A percentile compares a stretch with the other conserved stretches of the same genome.
These are phyloP conservation scores for Globisporangium mamillatum DNA, from an alignment of 352 stramenopile genomes.

Conservation along the genomic window DNA sequence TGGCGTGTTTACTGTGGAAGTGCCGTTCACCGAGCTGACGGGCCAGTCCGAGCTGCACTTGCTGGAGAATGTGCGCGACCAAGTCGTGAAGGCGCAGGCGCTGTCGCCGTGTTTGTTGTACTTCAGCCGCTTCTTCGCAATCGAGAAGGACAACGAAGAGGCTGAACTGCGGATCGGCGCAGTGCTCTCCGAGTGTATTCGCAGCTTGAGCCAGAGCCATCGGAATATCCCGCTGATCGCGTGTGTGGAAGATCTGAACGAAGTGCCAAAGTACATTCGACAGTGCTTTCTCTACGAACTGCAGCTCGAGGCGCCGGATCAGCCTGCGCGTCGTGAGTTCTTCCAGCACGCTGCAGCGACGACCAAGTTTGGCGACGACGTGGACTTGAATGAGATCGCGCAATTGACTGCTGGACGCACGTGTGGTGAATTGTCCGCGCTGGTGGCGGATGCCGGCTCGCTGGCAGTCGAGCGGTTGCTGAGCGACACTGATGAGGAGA, in stretches of 20 bases:
- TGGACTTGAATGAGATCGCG: slow-evolving; percentile 55
- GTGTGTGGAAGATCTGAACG: slow-evolving; percentile 71
- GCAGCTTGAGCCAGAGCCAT: slow-evolving; percentile 41
- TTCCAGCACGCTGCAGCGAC: slow-evolving; percentile 42
- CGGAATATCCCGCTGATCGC: slow-evolving; percentile 70
- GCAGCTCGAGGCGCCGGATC: slow-evolving; percentile 57
- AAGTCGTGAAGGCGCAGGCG: slow-evolving; percentile 64
- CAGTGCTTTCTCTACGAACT: slow-evolving; percentile 83
- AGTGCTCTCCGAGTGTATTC: slow-evolving; percentile 65
- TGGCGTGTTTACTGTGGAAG: slow-evolving; percentile 66
- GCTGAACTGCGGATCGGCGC: slow-evolving; percentile 58
- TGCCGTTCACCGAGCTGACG: slow-evolving; percentile 76
- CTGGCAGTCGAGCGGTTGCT: slow-evolving; percentile 50
- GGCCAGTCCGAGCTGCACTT: slow-evolving; percentile 68
- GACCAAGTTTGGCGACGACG: slow-evolving; percentile 36
- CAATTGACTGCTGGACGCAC: slow-evolving; percentile 72
- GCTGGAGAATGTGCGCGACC: slow-evolving; percentile 68
- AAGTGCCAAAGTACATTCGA: slow-evolving; percentile 79
- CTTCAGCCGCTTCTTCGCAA: slow-evolving; percentile 71
- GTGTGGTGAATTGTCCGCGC: slow-evolving; percentile 64
- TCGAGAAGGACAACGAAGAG: slow-evolving; percentile 81
- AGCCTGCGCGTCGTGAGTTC: slow-evolving; percentile 48
- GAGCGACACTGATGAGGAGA: slow-evolving; percentile 14
- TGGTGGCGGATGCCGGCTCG: slow-evolving; percentile 60
- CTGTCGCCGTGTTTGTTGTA: slow-evolving; percentile 78